Evolutionary conservation across 306 rosid species (phyloP).

Genomic region (Citrullus colocynthis): DNA sequence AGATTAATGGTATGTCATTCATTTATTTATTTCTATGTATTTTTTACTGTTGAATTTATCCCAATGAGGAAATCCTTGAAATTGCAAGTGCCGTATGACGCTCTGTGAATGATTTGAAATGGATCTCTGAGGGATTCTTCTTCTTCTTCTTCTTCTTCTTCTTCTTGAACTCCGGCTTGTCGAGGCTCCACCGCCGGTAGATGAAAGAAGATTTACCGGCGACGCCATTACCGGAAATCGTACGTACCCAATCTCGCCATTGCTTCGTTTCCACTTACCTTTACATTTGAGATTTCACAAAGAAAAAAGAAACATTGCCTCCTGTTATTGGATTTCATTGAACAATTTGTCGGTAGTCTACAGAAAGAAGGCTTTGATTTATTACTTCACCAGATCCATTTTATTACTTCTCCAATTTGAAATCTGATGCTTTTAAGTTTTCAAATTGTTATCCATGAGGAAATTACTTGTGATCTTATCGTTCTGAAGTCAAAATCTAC

Average conservation of each 20-base stretch:
- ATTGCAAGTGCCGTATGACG: slow-evolving; percentile 96
- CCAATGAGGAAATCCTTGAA: slow-evolving; percentile 63
- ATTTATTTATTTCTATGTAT: too few relatives aligned
- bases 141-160: background rate
- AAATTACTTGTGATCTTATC: too few relatives aligned
- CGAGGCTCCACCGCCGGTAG: background rate
- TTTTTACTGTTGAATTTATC: background rate
- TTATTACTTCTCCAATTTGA: background rate
- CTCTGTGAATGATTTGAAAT: slow-evolving; percentile 50
- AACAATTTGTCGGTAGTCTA: background rate
- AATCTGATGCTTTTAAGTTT: background rate
- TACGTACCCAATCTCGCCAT: background rate
- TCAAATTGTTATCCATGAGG: background rate
- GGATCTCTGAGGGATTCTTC: slow-evolving; percentile 56
- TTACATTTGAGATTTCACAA: background rate
- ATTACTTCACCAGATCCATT: too few relatives aligned
- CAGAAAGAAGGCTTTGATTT: background rate
- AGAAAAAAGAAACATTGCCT: too few relatives aligned
- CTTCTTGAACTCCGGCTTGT: background rate
- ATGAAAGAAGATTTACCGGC: background rate
- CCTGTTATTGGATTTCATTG: background rate
- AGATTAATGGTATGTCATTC: background rate
- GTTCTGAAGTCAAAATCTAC: too few relatives aligned
- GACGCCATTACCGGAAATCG: background rate
- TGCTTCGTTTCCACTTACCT: background rate